Percentiles rank a stretch among this genome's conserved stretches.
Evolutionary conservation across 2,329 filamentous ascomycete species (phyloP).

Genomic region (Diaporthe amygdali): DNA sequence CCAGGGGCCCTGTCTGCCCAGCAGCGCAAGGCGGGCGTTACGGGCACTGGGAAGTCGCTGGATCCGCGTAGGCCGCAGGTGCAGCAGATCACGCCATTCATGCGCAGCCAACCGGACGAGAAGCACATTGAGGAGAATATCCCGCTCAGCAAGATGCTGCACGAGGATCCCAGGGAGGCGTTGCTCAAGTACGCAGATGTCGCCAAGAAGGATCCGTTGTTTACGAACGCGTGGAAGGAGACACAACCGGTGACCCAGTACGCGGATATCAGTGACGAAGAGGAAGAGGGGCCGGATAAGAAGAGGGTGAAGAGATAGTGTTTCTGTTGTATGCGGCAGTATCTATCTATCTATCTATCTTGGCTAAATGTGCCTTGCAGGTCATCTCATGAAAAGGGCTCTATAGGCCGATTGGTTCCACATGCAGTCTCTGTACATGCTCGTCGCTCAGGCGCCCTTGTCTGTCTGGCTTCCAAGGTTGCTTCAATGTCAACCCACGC

Average conservation of each 20-base stretch:
- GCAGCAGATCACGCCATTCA: constrained; percentile 85
- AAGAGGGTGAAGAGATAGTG: constrained; percentile 60
- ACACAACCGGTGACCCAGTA: constrained; percentile 95
- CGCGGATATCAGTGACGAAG: constrained; percentile 86
- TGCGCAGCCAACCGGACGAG: constrained; percentile 87
- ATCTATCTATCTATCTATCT: not conserved
- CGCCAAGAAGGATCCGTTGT: constrained; percentile 90
- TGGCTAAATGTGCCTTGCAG: not conserved
- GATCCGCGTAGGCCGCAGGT: constrained; percentile 88
- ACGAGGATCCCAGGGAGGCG: constrained; percentile 94
- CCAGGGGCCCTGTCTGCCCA: constrained; percentile 63
- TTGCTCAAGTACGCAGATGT: constrained; percentile 94
- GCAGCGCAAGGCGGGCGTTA: constrained; percentile 71
- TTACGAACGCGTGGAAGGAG: constrained; percentile 90
- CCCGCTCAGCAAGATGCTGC: constrained; percentile 87
- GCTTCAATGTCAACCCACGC: no score
- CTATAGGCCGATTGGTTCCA: no score
- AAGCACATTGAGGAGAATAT: constrained; percentile 88
- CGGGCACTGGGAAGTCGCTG: constrained; percentile 74
- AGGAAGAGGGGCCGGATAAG: constrained; percentile 73
- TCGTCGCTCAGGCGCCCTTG: no score
- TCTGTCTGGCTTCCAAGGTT: no score
- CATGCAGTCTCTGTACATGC: no score
- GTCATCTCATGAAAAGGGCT: no score
- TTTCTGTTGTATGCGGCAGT: not conserved